Evolutionary conservation across 768 basidiomycete genomes (phyloP).

Genomic region (Collybiopsis confluens): DNA sequence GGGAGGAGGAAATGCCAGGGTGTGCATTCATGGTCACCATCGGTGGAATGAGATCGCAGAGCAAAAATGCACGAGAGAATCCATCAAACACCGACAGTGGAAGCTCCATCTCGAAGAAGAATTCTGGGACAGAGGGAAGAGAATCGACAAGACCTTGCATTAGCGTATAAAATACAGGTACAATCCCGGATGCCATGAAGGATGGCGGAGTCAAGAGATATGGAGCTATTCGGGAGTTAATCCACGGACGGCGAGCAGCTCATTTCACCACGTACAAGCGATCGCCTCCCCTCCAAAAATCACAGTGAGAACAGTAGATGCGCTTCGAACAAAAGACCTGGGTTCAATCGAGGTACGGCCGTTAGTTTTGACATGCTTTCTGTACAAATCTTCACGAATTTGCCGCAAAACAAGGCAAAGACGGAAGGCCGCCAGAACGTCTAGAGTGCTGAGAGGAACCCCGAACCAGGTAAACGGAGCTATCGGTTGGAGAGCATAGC

Average conservation of each 20-base stretch:
- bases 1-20: constrained; percentile 52
- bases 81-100: constrained; percentile 74
- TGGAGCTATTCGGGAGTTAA: constrained; percentile 38
- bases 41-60: constrained; percentile 76
- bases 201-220: constrained; percentile 66
- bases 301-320: constrained; percentile 55
- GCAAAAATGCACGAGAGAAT: constrained; percentile 70
- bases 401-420: constrained; percentile 69
- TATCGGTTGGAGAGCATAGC: constrained; percentile 51
- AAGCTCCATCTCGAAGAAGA: constrained; percentile 57
- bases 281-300: constrained; percentile 80
- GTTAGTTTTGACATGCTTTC: constrained; percentile 40
- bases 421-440: constrained; percentile 62
- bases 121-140: constrained; percentile 52
- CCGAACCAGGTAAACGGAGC: constrained; percentile 69
- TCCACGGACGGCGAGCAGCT: too few species aligned
- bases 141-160: constrained; percentile 59
- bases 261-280: constrained; percentile 40
- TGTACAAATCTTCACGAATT: constrained; percentile 47
- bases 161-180: constrained; percentile 56
- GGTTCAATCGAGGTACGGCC: constrained; percentile 36
- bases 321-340: constrained; percentile 54
- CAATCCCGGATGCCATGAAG: constrained; percentile 72
- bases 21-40: constrained; percentile 51
- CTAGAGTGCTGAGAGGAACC: constrained; percentile 53